Conservation (phyloP, 2,329 filamentous ascomycete genomes). For the Arthrinium phaeospermum region DNA sequence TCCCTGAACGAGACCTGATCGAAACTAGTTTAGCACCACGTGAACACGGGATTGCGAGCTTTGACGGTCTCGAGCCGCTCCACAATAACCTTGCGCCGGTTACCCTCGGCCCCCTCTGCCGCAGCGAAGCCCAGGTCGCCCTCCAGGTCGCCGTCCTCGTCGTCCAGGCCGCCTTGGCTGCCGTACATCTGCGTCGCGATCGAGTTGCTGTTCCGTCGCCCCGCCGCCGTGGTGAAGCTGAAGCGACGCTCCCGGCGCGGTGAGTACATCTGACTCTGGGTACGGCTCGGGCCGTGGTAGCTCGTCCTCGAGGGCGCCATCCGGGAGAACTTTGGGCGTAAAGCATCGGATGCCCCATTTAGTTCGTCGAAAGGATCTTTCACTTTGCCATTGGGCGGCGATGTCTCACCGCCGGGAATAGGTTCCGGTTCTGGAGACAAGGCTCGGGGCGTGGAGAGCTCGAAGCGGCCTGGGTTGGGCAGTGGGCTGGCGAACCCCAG, state of each 20-base stretch:
- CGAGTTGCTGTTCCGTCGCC: slow-evolving; percentile 53
- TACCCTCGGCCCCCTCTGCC: slow-evolving; percentile 90
- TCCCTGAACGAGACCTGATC: neutral
- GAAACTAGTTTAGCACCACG: slow-evolving; percentile 74
- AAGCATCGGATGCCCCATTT: slow-evolving; percentile 21
- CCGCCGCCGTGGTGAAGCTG: slow-evolving; percentile 57
- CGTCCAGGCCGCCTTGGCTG: slow-evolving; percentile 36
- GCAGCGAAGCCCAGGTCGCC: slow-evolving; percentile 95
- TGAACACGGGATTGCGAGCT: slow-evolving; percentile 93
- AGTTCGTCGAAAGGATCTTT: slow-evolving; percentile 36
- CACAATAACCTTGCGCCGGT: slow-evolving; percentile 92
- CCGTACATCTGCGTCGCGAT: slow-evolving; percentile 61
- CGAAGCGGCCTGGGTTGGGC: slow-evolving; percentile 78
- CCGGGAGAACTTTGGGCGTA: slow-evolving; percentile 21
- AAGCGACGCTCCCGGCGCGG: slow-evolving; percentile 58
- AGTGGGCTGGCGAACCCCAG: slow-evolving; percentile 70
- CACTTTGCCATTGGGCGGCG: slow-evolving; percentile 26
- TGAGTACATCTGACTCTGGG: slow-evolving; percentile 50
- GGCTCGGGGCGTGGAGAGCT: slow-evolving; percentile 58
- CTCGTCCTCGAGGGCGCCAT: slow-evolving; percentile 35
- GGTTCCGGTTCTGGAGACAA: slow-evolving; percentile 40
- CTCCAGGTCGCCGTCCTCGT: slow-evolving; percentile 78
- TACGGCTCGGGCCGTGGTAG: slow-evolving; percentile 49
- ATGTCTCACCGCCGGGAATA: neutral
- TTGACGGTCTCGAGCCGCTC: slow-evolving; percentile 96